Conservation (phyloP, 108 stramenopile species). For the Conticribra guillardii region DNA sequence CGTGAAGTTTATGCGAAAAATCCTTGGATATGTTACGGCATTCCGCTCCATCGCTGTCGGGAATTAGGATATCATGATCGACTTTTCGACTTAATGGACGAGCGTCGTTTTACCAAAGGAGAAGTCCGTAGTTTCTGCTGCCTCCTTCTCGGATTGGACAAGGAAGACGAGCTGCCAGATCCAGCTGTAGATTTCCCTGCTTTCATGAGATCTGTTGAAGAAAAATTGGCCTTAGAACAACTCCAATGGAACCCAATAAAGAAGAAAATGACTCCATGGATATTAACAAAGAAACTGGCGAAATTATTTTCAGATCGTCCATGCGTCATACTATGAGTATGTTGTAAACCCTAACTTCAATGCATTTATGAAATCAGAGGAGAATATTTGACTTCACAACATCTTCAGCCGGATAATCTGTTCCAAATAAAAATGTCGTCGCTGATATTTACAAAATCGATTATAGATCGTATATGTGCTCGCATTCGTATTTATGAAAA, state of each 20-base stretch:
- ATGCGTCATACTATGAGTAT: conserved; percentile 26
- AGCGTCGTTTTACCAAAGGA: conserved; percentile 60
- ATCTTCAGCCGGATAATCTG: too few relatives aligned
- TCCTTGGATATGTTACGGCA: conserved; percentile 74
- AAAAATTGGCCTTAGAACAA: conserved; percentile 41
- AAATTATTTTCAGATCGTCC: conserved; percentile 15
- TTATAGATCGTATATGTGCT: too few relatives aligned
- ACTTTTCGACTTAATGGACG: conserved; percentile 79
- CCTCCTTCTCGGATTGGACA: conserved; percentile 70
- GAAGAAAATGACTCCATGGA: conserved; percentile 49
- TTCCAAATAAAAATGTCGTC: too few relatives aligned
- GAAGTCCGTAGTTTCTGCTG: conserved; percentile 70
- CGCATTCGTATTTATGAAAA: too few relatives aligned
- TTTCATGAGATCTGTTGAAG: conserved; percentile 37
- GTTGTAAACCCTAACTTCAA: not conserved
- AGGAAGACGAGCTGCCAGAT: conserved; percentile 50
- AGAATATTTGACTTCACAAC: too few relatives aligned
- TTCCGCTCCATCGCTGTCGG: conserved; percentile 69
- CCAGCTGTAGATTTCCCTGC: conserved; percentile 42
- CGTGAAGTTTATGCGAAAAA: conserved; percentile 67
- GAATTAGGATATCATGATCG: conserved; percentile 71
- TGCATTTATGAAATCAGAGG: too few relatives aligned
- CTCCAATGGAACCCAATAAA: conserved; percentile 50
- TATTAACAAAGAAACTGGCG: conserved; percentile 19
- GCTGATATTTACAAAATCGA: too few relatives aligned